Percentiles rank a stretch among this genome's conserved stretches.
Conservation (phyloP, 2,329 filamentous ascomycete genomes). For the Knufia petricola region DNA sequence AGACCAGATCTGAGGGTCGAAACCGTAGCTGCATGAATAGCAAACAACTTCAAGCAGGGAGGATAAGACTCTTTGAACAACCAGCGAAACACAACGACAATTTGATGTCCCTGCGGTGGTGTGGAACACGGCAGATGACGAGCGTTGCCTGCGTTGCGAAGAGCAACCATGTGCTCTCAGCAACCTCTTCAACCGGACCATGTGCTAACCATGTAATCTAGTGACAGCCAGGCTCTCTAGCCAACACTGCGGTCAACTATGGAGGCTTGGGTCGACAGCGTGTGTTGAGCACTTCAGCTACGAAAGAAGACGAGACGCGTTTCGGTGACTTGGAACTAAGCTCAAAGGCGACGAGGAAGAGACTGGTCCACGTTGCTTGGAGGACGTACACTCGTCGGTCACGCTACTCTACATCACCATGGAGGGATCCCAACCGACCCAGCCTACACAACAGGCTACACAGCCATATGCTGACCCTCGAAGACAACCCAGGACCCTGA, state of each 20-base stretch:
- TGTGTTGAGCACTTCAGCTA: no score
- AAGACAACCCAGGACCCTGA: conserved; percentile 68
- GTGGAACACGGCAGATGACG: neutral
- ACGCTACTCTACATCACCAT: neutral
- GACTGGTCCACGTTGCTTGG: neutral
- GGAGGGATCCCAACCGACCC: conserved; percentile 12
- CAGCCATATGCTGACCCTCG: conserved; percentile 74
- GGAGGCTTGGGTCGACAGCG: no score
- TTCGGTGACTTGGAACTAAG: neutral
- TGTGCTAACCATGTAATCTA: neutral
- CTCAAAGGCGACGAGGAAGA: neutral
- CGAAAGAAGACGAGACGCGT: no score
- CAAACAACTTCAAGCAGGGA: no score
- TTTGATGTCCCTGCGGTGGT: no score
- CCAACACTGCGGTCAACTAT: no score
- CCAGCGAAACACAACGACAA: no score
- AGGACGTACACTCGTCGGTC: neutral
- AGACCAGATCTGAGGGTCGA: no score
- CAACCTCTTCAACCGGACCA: neutral
- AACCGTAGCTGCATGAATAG: neutral
- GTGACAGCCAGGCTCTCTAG: neutral
- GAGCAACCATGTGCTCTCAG: neutral
- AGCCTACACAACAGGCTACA: conserved; percentile 55
- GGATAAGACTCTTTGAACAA: no score
- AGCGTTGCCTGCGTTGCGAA: neutral